Conservation (phyloP, 176 grass and related monocot species). For the Musa acuminata region DNA sequence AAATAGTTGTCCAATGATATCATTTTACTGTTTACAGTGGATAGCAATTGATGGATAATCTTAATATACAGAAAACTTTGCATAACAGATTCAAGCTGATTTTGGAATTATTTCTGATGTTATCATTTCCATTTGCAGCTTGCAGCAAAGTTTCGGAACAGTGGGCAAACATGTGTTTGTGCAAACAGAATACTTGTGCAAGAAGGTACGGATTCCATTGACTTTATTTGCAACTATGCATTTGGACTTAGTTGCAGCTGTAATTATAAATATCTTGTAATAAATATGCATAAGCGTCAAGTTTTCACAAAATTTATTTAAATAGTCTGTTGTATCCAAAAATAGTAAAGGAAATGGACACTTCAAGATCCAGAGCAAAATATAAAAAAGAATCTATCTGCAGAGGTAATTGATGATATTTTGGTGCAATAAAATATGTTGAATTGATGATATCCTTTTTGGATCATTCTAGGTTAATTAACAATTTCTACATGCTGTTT, state of each 20-base stretch:
- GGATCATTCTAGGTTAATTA: background rate
- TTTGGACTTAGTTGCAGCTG: background rate
- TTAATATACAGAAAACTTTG: background rate
- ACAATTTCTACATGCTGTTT: background rate
- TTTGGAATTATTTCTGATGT: background rate
- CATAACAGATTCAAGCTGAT: background rate
- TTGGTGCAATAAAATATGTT: background rate
- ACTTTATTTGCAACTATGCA: background rate
- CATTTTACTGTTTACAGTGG: background rate
- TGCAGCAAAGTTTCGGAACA: constrained; percentile 96
- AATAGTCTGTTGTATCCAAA: background rate
- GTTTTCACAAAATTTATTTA: background rate
- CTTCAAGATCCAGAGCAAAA: background rate
- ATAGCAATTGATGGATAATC: background rate
- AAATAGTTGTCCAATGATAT: background rate
- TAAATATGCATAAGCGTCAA: background rate
- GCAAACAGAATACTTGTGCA: constrained; percentile 97
- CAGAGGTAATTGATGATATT: background rate
- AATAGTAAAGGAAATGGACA: background rate
- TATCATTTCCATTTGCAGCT: constrained; percentile 39
- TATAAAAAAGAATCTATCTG: background rate
- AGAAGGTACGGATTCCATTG: constrained; percentile 50
- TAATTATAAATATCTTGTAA: too few species aligned
- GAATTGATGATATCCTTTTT: too few species aligned
- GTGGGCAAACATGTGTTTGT: constrained; percentile 93